These are phyloP conservation scores for Mycena floridula DNA, from an alignment of 768 basidiomycete species.

Conservation along the genomic window DNA sequence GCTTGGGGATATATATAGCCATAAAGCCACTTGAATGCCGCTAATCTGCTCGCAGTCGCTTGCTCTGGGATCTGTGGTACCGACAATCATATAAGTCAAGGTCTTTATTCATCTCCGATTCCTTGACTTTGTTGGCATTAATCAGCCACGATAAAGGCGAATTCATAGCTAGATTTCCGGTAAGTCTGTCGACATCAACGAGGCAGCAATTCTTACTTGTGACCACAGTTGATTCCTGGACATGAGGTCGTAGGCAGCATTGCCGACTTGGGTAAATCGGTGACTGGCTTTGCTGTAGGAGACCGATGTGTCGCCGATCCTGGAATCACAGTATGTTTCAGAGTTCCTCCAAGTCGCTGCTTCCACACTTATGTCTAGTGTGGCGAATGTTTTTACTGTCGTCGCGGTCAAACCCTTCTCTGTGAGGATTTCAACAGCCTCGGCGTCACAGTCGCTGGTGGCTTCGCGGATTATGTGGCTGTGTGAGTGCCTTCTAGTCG, in stretches of 20 bases:
- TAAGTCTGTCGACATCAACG: not conserved
- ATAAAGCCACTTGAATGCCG: not conserved
- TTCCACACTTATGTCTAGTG: constrained; percentile 26
- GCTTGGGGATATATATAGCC: too few species aligned
- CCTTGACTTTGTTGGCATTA: not conserved
- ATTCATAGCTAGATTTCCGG: constrained; percentile 46
- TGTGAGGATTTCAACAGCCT: constrained; percentile 67
- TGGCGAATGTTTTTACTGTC: constrained; percentile 66
- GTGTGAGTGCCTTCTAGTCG: constrained; percentile 39
- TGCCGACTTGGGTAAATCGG: constrained; percentile 49
- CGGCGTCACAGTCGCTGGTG: constrained; percentile 60
- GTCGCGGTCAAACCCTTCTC: constrained; percentile 58
- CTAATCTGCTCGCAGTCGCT: constrained; percentile 17
- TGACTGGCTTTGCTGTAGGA: constrained; percentile 41
- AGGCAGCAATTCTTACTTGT: not conserved
- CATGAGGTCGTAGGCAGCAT: constrained; percentile 57
- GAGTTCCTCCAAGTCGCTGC: not conserved
- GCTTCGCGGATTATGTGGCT: constrained; percentile 69
- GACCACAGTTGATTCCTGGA: constrained; percentile 51
- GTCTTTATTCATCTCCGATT: constrained; percentile 4
- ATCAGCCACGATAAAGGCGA: constrained; percentile 24
- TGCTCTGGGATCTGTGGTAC: constrained; percentile 46
- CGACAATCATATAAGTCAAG: constrained; percentile 48
- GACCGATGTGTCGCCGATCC: constrained; percentile 61
- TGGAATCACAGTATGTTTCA: constrained; percentile 35